Percentiles rank a stretch among this genome's conserved stretches.
Conservation (phyloP, 2,329 filamentous ascomycete genomes). For the Ophiobolus disseminans region DNA sequence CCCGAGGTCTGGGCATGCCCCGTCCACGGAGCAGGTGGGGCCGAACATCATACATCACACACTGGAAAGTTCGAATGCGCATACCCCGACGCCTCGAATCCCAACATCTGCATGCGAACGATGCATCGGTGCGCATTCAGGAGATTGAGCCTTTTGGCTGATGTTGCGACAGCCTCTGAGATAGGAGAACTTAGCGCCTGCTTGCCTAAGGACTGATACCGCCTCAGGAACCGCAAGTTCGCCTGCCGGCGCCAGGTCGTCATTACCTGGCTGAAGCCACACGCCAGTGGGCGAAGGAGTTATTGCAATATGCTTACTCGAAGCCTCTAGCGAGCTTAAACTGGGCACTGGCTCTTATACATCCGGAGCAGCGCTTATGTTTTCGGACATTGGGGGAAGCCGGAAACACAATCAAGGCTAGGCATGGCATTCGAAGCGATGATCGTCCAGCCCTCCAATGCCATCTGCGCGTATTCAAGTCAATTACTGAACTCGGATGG, state of each 20-base stretch:
- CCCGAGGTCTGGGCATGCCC: too few species aligned
- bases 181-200: too few species aligned
- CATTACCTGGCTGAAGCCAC: conserved; percentile 10
- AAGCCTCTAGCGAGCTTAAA: conserved; percentile 13
- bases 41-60: too few species aligned
- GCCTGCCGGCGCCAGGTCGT: neutral
- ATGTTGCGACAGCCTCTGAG: too few species aligned
- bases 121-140: too few species aligned
- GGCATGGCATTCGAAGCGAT: conserved; percentile 19
- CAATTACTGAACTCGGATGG: conserved; percentile 1
- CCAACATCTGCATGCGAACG: too few species aligned
- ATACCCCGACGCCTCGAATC: too few species aligned
- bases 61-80: too few species aligned
- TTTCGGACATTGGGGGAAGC: conserved; percentile 34
- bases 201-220: too few species aligned
- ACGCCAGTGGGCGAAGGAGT: conserved; percentile 13
- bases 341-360: conserved; percentile 17
- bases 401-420: conserved; percentile 21
- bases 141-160: too few species aligned
- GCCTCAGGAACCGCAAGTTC: neutral
- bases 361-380: conserved; percentile 14
- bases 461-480: neutral
- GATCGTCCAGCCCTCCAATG: conserved; percentile 24
- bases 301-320: conserved; percentile 10
- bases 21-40: too few species aligned